Conservation (phyloP, 2,329 filamentous ascomycete species). For the Alternaria viburni region DNA sequence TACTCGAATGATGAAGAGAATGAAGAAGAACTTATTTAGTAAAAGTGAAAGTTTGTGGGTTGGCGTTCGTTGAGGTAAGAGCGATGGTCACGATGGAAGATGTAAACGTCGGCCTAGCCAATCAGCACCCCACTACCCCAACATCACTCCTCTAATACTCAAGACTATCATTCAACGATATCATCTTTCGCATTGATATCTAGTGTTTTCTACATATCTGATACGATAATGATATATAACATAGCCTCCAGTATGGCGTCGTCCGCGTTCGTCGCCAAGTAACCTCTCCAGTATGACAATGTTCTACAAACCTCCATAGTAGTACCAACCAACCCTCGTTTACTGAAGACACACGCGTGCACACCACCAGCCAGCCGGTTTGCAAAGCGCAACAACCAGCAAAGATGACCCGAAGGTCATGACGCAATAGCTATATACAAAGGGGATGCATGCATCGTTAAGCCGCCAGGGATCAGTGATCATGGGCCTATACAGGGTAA, state of each 20-base stretch:
- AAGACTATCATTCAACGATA: slow-evolving; percentile 4
- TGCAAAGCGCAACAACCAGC: slow-evolving; percentile 25
- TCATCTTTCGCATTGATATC: slow-evolving; percentile 16
- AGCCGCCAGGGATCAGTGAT: slow-evolving; percentile 22
- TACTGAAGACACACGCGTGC: slow-evolving; percentile 9
- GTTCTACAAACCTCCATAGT: slow-evolving; percentile 30
- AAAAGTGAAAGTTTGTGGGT: neutral
- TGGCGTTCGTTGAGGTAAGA: neutral
- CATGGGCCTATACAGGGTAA: slow-evolving; percentile 19
- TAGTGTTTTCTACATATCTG: slow-evolving; percentile 27
- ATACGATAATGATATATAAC: slow-evolving; percentile 36
- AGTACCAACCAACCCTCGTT: slow-evolving; percentile 21
- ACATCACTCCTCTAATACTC: slow-evolving; percentile 16
- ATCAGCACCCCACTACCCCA: slow-evolving; percentile 25
- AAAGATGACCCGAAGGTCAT: slow-evolving; percentile 18
- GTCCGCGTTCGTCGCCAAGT: slow-evolving; percentile 19
- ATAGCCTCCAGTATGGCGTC: slow-evolving; percentile 14
- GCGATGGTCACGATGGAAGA: slow-evolving; percentile 21
- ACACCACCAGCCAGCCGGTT: slow-evolving; percentile 20
- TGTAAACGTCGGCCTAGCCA: slow-evolving; percentile 30
- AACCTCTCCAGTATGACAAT: slow-evolving; percentile 17
- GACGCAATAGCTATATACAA: slow-evolving; percentile 45
- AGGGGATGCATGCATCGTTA: slow-evolving; percentile 31
- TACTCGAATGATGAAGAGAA: too few relatives aligned
- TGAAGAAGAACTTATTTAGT: neutral